phyloP scores from a whole-genome alignment of 345 rosid species.

The Boechera stricta region DNA sequence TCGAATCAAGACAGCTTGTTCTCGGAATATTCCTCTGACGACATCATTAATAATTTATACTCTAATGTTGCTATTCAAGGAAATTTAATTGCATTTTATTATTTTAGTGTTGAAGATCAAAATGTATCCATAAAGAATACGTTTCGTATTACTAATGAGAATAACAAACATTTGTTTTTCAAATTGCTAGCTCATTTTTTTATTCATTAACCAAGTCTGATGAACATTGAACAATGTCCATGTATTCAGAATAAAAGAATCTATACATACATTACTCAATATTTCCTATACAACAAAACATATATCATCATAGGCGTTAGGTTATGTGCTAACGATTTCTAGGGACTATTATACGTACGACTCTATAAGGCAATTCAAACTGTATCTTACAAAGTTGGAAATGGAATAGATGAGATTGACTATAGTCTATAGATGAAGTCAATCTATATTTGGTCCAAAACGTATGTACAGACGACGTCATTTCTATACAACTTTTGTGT shows the following conservation, averaged over 20 bases:
- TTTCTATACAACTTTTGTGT: background rate
- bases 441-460: background rate
- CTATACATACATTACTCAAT: background rate
- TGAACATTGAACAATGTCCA: background rate
- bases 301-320: background rate
- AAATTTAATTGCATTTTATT: slow-evolving; percentile 17
- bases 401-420: background rate
- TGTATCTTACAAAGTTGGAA: background rate
- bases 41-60: slow-evolving; percentile 4
- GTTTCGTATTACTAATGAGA: background rate
- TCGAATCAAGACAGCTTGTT: slow-evolving; percentile 46
- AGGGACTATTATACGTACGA: background rate
- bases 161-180: slow-evolving; percentile 1
- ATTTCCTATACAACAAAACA: background rate
- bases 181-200: background rate
- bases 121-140: slow-evolving; percentile 39
- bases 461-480: background rate
- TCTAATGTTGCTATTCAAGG: slow-evolving; percentile 13
- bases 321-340: background rate
- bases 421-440: background rate
- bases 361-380: background rate
- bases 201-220: background rate
- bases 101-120: slow-evolving; percentile 24
- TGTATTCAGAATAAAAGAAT: background rate
- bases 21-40: slow-evolving; percentile 45